phyloP scores from a whole-genome alignment of 805 yeast genomes.

The Saccharomycopsis sp. region DNA sequence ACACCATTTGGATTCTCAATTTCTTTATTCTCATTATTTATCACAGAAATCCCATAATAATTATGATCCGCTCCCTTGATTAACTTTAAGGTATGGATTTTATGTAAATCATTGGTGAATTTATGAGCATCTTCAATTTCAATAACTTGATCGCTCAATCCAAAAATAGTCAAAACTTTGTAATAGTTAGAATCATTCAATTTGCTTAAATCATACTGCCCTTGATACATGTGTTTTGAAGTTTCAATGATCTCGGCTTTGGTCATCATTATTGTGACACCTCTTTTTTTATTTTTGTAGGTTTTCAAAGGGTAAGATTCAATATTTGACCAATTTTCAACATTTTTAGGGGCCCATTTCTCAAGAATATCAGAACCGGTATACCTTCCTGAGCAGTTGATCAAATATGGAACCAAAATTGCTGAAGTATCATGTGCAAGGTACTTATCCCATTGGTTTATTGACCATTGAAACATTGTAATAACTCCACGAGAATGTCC shows the following conservation, averaged over 20 bases:
- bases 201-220: conserved; percentile 28
- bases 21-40: conserved; percentile 23
- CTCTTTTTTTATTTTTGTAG: conserved; percentile 32
- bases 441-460: conserved; percentile 30
- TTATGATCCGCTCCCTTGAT: conserved; percentile 74
- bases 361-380: conserved; percentile 29
- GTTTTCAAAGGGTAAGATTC: not conserved
- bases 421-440: conserved; percentile 21
- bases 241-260: conserved; percentile 41
- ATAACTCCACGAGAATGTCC: conserved; percentile 78
- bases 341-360: conserved; percentile 24
- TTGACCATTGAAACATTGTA: conserved; percentile 66
- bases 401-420: conserved; percentile 47
- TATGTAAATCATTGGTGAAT: conserved; percentile 36
- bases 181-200: conserved; percentile 33
- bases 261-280: conserved; percentile 31
- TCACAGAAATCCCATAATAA: conserved; percentile 47
- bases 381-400: conserved; percentile 69
- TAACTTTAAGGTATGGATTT: conserved; percentile 47
- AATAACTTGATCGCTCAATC: conserved; percentile 54
- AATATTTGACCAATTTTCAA: conserved; percentile 28
- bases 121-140: conserved; percentile 51
- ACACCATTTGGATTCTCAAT: conserved; percentile 26
- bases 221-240: conserved; percentile 26
- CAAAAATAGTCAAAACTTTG: conserved; percentile 60